A percentile compares a stretch with the other conserved stretches of the same genome.
phyloP scores from a whole-genome alignment of 2,329 filamentous ascomycete species.

The Pezicula radicicola region DNA sequence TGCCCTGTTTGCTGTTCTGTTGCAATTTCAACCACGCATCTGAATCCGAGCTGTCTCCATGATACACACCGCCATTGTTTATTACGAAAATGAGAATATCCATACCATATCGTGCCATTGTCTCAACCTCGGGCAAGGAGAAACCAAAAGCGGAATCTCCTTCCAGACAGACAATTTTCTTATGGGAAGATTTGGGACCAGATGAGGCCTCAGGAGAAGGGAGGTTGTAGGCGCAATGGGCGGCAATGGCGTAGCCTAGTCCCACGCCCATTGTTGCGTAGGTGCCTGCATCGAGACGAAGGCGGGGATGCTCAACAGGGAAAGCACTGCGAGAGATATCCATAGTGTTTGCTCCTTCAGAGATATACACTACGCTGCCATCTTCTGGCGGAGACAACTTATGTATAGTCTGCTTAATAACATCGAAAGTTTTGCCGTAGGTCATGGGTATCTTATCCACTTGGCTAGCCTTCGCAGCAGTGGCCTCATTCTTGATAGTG shows the following conservation, averaged over 20 bases:
- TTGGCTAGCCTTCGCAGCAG: constrained; percentile 38
- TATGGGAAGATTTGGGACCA: constrained; percentile 26
- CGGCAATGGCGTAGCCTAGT: constrained; percentile 53
- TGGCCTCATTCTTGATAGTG: constrained; percentile 44
- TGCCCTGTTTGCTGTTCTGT: constrained; percentile 29
- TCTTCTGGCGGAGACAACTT: constrained; percentile 38
- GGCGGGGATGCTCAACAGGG: constrained; percentile 48
- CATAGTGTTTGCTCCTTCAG: constrained; percentile 59
- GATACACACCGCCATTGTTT: constrained; percentile 52
- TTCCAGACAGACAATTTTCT: constrained; percentile 54
- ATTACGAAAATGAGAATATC: constrained; percentile 52
- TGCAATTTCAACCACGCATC: constrained; percentile 43
- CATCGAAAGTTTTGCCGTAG: constrained; percentile 47
- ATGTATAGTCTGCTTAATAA: constrained; percentile 48
- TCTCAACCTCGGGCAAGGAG: constrained; percentile 52
- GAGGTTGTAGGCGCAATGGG: constrained; percentile 51
- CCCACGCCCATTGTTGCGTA: constrained; percentile 59
- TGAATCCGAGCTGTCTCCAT: constrained; percentile 36
- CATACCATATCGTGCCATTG: constrained; percentile 51
- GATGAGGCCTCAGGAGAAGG: constrained; percentile 30
- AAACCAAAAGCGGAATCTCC: constrained; percentile 56
- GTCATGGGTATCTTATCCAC: constrained; percentile 40
- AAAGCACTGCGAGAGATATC: constrained; percentile 56
- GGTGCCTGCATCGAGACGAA: constrained; percentile 54
- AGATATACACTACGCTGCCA: constrained; percentile 50